Evolutionary conservation across 2,329 filamentous ascomycete species (phyloP), one percentile per base, ranked within the genome.

Genomic region (Metarhizium sp.): DNA sequence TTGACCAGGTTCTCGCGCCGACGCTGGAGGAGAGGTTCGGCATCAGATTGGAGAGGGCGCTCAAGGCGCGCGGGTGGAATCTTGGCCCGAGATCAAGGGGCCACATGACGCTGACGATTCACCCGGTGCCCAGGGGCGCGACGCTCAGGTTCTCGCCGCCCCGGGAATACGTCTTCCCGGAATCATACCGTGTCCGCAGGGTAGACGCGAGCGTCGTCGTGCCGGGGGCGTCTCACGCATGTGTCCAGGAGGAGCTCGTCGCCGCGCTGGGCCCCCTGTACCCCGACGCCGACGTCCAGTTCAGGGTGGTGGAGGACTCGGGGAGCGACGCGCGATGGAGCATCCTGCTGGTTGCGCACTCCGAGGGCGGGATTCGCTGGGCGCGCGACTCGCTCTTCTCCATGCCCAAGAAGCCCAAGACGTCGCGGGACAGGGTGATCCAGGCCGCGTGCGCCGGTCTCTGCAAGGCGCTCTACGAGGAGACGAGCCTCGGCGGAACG

Each of bases 1-100:
- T 85, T 3, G 79, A 83, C 61, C 82, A 85, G 61, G 77, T 85
- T 0, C 71, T 86, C 1, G 67, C 84, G 36, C 82, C 82, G 2
- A 70, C 73, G 0, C 67, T 86, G 0, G 71, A 80, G 61, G 68
- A 72, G 2, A 71, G 72, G 3, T 82, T 84, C 54, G 73, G 75
- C 2, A 66, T 84, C 45, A 54, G 56, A 1, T 71, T 81, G 3
- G 72, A 78, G 57, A 64, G 79, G 7, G 61, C 66, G 18, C 62
- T 84, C 10, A 66, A 71, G 38, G 59, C 51, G 20, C 74, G 80
- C 7, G 76, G 79, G 10, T 86, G 82, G 82, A 74, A 72, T 43
- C 60, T 69, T 0, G 78, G 79, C 0, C 70, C 71, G 2, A 58
- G 66, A 18, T 65, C 63, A 0, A 66, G 67, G 5, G 80, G 80